Evolutionary conservation across 2,329 filamentous ascomycete genomes (phyloP), one percentile per base, ranked within the genome.

Genomic region (Hymenoscyphus scutula): DNA sequence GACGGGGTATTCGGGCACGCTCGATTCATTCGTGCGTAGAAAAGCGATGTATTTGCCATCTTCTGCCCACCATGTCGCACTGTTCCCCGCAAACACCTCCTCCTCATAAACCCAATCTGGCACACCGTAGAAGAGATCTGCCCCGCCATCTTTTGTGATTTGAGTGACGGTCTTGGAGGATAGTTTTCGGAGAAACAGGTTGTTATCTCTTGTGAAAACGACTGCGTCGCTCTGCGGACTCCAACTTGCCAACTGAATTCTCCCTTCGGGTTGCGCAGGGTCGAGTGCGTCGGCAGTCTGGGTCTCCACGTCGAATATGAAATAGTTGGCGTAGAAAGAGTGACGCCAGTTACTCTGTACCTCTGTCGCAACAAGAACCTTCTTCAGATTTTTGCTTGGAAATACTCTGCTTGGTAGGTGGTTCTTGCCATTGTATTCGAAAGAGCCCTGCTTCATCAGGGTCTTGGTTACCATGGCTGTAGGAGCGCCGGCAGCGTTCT

Each of bases 61-160:
- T 38, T 88, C 84, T 37, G 92, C 94, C 93, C 93, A 99, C 95
- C 96, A 99, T 1, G 93, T 96, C 5, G 91, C 94, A 65, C 85
- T 91, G 69, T 91, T 90, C 1, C 85, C 89, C 15, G 80, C 76
- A 65, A 98, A 91, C 2, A 96, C 91, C 75, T 96, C 92, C 69
- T 84, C 81, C 73, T 96, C 91, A 71, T 96, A 97, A 0, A 98
- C 95, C 95, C 95, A 99, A 75, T 99, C 96, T 0, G 95, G 95
- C 23, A 97, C 86, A 19, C 95, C 95, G 71, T 99, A 97, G 76
- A 99, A 99, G 64, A 95, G 86, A 69, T 98, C 87, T 0, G 87
- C 81, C 0, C 94, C 91, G 13, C 96, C 95, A 73, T 99, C 94
- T 60, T 81, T 86, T 1, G 95, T 98, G 69, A 99, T 89, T 65